Evolutionary conservation across 2,329 filamentous ascomycete species (phyloP).

Genomic region (Penicillium griseofulvum): DNA sequence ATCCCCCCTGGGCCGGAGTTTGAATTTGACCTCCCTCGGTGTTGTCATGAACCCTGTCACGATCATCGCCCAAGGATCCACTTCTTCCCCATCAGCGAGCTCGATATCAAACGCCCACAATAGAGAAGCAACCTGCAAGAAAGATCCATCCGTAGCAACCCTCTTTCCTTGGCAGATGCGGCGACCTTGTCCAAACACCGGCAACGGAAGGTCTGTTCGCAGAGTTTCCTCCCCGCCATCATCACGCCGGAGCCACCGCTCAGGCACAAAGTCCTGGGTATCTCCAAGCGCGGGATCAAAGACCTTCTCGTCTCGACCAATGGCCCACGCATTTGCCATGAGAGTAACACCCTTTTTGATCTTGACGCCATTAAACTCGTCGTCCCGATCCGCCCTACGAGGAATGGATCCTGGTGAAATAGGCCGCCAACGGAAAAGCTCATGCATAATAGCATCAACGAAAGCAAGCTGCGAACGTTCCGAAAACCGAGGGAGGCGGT

Average conservation of each 20-base stretch:
- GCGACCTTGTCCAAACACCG: conserved; percentile 23
- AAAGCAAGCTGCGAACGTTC: conserved; percentile 33
- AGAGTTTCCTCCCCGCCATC: conserved; percentile 2
- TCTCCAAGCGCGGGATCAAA: conserved; percentile 26
- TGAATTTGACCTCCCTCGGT: conserved; percentile 17
- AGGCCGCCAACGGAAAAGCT: conserved; percentile 41
- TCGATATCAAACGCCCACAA: conserved; percentile 26
- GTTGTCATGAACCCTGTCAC: conserved; percentile 27
- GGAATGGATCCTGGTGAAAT: conserved; percentile 48
- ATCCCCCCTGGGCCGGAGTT: conserved; percentile 19
- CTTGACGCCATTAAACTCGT: conserved; percentile 47
- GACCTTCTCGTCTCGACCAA: conserved; percentile 43
- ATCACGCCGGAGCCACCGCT: conserved; percentile 18
- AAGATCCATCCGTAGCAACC: conserved; percentile 22
- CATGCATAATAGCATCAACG: conserved; percentile 37
- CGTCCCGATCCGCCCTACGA: conserved; percentile 48
- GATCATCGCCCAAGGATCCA: conserved; percentile 24
- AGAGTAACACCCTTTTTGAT: conserved; percentile 50
- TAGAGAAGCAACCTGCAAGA: conserved; percentile 22
- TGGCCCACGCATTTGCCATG: conserved; percentile 47
- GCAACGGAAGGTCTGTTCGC: conserved; percentile 20
- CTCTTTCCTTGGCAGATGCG: conserved; percentile 24
- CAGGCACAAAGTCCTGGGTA: conserved; percentile 18
- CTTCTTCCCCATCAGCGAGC: conserved; percentile 8
- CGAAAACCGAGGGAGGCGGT: conserved; percentile 33